Evolutionary conservation across 169 alveolate genomes (phyloP).

Genomic region (Plasmodium falciparum): DNA sequence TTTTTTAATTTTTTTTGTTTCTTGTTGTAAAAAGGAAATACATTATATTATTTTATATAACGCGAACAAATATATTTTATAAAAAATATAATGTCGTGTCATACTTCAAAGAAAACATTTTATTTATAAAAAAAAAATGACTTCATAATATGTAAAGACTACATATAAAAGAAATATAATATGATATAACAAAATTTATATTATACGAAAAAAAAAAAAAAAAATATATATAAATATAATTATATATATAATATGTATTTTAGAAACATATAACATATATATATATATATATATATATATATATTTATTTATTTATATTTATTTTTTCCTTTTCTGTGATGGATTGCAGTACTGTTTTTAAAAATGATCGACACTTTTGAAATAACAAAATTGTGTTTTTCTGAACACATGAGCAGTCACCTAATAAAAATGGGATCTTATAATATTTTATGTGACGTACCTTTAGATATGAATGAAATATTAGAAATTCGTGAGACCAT

Average conservation of each 20-base stretch:
- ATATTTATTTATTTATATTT: not conserved
- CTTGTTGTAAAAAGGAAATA: too few relatives aligned
- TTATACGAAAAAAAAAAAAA: too few relatives aligned
- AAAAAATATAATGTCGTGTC: too few relatives aligned
- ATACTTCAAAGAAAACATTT: too few relatives aligned
- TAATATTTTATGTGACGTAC: slow-evolving; percentile 65
- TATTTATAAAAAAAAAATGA: too few relatives aligned
- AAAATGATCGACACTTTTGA: slow-evolving; percentile 58
- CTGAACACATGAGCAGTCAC: slow-evolving; percentile 59
- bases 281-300: not conserved
- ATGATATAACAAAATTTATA: too few relatives aligned
- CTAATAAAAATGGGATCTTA: slow-evolving; percentile 55
- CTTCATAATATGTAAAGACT: too few relatives aligned
- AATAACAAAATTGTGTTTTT: slow-evolving; percentile 35
- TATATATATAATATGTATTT: not conserved
- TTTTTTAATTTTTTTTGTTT: too few relatives aligned
- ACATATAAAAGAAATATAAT: too few relatives aligned
- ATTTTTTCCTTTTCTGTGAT: not conserved
- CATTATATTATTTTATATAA: too few relatives aligned
- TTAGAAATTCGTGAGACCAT: not conserved
- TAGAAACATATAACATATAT: not conserved
- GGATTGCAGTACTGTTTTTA: not conserved
- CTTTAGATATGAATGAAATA: slow-evolving; percentile 37
- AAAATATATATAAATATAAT: not conserved
- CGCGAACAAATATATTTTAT: too few relatives aligned